Evolutionary conservation across 305 asterid genomes (phyloP).

Genomic region (Fraxinus velutina): DNA sequence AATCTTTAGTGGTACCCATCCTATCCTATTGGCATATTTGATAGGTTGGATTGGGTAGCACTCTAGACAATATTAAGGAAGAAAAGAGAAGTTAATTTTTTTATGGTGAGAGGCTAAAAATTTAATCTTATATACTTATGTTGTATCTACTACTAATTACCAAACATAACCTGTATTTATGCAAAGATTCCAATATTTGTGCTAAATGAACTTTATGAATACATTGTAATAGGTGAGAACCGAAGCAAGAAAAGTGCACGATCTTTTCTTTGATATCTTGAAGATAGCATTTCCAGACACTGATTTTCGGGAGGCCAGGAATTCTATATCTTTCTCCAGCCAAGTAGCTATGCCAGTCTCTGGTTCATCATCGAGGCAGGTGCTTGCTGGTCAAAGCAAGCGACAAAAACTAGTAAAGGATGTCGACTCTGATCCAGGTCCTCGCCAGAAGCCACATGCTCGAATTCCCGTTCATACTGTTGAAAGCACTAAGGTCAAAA

Average conservation of each 20-base stretch:
- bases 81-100: not conserved
- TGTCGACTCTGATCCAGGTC: constrained; percentile 48
- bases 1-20: not conserved
- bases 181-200: not conserved
- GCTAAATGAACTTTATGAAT: constrained; percentile 15
- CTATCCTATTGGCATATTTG: not conserved
- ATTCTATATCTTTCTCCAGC: constrained; percentile 59
- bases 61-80: not conserved
- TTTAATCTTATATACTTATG: not conserved
- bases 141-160: not conserved
- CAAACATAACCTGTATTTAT: not conserved
- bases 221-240: constrained; percentile 69
- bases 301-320: constrained; percentile 80
- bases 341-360: constrained; percentile 35
- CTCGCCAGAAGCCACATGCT: constrained; percentile 56
- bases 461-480: constrained; percentile 43
- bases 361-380: constrained; percentile 63
- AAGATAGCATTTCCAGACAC: constrained; percentile 74
- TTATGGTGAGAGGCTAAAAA: not conserved
- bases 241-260: constrained; percentile 91
- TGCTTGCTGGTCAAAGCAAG: constrained; percentile 45
- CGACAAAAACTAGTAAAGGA: constrained; percentile 52
- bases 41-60: not conserved
- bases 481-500: constrained; percentile 46
- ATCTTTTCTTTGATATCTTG: constrained; percentile 91